Percentiles rank a stretch among this genome's conserved stretches.
Conservation (phyloP, 2,329 filamentous ascomycete species). For the Exserohilum rostratum region DNA sequence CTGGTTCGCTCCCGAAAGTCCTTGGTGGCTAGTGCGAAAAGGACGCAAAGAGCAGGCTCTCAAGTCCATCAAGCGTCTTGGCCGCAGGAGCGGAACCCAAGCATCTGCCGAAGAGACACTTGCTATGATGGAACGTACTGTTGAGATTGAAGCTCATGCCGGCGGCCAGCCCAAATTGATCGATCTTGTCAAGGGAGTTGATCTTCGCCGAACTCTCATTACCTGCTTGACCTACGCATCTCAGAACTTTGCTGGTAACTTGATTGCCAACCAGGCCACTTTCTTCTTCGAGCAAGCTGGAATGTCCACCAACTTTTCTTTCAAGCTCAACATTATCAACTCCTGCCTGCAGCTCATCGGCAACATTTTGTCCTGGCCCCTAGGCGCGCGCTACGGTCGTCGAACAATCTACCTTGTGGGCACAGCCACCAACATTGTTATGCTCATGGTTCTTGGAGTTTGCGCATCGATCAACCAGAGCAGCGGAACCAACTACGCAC, state of each 20-base stretch:
- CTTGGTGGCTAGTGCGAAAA: constrained; percentile 51
- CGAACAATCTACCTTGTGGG: constrained; percentile 69
- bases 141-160: constrained; percentile 58
- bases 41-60: constrained; percentile 50
- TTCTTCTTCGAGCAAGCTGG: constrained; percentile 69
- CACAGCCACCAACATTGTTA: constrained; percentile 57
- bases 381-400: constrained; percentile 67
- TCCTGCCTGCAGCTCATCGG: constrained; percentile 66
- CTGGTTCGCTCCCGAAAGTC: constrained; percentile 51
- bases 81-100: constrained; percentile 48
- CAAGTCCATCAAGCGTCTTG: constrained; percentile 57
- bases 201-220: constrained; percentile 60
- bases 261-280: constrained; percentile 67
- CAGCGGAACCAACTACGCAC: constrained; percentile 56
- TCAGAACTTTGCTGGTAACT: constrained; percentile 65
- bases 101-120: constrained; percentile 53
- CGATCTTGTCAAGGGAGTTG: constrained; percentile 62
- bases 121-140: constrained; percentile 64
- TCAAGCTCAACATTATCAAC: constrained; percentile 68
- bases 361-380: constrained; percentile 69
- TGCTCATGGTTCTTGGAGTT: constrained; percentile 65
- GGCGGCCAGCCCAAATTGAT: constrained; percentile 55
- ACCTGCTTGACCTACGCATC: constrained; percentile 63
- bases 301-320: constrained; percentile 60
- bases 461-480: constrained; percentile 58